These are phyloP conservation scores for Petrea volubilis DNA, from an alignment of 257 asterid species.

Conservation along the genomic window DNA sequence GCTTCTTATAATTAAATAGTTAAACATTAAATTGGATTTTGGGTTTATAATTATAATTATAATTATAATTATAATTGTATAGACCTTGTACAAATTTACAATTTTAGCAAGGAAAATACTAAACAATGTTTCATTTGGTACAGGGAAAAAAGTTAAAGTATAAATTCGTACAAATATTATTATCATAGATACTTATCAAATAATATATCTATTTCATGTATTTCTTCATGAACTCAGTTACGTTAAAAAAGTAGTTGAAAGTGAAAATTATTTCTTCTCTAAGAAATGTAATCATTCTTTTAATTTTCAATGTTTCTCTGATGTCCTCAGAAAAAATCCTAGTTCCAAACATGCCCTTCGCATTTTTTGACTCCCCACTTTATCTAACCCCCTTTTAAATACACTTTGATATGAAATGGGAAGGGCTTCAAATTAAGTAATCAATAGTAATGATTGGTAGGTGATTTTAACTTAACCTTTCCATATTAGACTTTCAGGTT, in stretches of 20 bases:
- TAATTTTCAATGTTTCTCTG: too few species aligned
- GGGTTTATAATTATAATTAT: background rate
- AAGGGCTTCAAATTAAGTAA: conserved; percentile 10
- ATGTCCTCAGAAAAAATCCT: background rate
- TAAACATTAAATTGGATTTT: too few species aligned
- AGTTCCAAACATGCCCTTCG: background rate
- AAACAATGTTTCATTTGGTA: background rate
- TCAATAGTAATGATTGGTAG: conserved; percentile 25
- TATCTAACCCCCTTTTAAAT: background rate
- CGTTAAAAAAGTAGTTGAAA: too few species aligned
- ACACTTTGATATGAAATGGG: background rate
- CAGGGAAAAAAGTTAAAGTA: background rate
- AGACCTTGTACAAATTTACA: background rate
- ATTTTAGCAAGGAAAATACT: background rate
- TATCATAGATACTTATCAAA: background rate
- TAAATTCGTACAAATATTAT: background rate
- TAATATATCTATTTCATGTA: background rate
- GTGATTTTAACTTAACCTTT: conserved; percentile 30
- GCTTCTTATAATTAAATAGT: too few species aligned
- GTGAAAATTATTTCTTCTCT: too few species aligned
- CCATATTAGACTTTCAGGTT: too few species aligned
- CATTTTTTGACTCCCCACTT: background rate
- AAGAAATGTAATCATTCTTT: too few species aligned
- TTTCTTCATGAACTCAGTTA: too few species aligned
- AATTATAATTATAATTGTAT: background rate